Percentiles rank a stretch among this genome's conserved stretches.
Evolutionary conservation across 768 basidiomycete species (phyloP).

Genomic region (Phanerodontia chrysosporium): DNA sequence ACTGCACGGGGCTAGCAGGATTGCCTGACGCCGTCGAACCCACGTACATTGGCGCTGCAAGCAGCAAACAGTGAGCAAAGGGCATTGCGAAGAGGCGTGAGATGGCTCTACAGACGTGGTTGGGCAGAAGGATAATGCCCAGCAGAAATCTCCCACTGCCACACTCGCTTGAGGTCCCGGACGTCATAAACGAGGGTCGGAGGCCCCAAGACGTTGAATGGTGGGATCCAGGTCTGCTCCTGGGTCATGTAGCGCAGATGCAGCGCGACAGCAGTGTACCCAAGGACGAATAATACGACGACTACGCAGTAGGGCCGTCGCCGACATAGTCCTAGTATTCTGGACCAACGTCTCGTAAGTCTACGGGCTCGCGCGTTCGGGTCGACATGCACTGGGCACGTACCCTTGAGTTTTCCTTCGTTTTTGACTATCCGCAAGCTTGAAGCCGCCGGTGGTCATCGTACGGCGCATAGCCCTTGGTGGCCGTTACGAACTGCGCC

Average conservation of each 20-base stretch:
- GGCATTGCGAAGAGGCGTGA: not conserved
- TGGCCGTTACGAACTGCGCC: no score
- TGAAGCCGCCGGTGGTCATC: no score
- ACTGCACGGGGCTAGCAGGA: constrained; percentile 56
- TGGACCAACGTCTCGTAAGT: not conserved
- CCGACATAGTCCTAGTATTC: not conserved
- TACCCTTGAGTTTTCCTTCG: no score
- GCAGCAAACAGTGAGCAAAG: not conserved
- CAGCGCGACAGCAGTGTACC: constrained; percentile 56
- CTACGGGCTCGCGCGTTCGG: not conserved
- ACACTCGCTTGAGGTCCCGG: constrained; percentile 82
- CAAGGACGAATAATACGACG: constrained; percentile 38
- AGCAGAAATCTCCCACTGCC: constrained; percentile 92
- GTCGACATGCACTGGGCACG: not conserved
- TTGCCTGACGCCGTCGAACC: constrained; percentile 58
- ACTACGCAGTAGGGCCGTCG: constrained; percentile 15
- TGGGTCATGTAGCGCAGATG: constrained; percentile 56
- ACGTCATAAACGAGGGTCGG: constrained; percentile 70
- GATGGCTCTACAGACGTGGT: constrained; percentile 49
- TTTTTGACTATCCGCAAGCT: no score
- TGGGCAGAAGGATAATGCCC: constrained; percentile 90
- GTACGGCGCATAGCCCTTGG: no score
- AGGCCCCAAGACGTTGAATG: constrained; percentile 45
- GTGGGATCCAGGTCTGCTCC: constrained; percentile 59
- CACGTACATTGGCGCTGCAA: constrained; percentile 65